A percentile compares a stretch with the other conserved stretches of the same genome.
These are phyloP conservation scores for Eucalyptus paniculata DNA, from an alignment of 345 rosid species.

Conservation along the genomic window DNA sequence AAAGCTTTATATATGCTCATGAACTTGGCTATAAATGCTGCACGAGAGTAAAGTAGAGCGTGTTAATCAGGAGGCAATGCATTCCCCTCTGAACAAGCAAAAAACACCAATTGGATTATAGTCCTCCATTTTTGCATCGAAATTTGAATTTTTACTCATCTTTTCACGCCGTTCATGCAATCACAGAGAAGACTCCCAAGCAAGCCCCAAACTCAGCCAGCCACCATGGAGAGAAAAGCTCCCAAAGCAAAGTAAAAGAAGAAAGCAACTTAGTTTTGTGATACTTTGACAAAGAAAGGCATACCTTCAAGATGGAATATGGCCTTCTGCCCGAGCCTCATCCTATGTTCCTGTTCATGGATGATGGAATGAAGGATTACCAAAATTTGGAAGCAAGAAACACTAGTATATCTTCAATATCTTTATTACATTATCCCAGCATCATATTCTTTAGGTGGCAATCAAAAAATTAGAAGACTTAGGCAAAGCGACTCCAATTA, in stretches of 20 bases:
- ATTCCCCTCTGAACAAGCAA: neutral
- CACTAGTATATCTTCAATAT: neutral
- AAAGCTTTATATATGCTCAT: slow-evolving; percentile 89
- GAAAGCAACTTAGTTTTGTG: neutral
- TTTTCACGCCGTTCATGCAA: neutral
- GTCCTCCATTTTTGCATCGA: neutral
- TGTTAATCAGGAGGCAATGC: neutral
- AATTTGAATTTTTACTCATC: neutral
- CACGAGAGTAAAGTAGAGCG: neutral
- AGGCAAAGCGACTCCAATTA: neutral
- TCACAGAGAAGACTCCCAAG: neutral
- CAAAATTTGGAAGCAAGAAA: neutral
- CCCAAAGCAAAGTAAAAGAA: neutral
- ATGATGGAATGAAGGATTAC: neutral
- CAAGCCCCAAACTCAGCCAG: neutral
- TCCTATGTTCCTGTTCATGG: slow-evolving; percentile 66
- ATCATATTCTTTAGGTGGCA: neutral
- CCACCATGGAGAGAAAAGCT: neutral
- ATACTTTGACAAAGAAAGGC: neutral
- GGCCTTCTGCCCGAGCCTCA: slow-evolving; percentile 81
- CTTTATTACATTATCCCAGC: neutral
- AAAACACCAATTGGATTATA: neutral
- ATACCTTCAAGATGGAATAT: slow-evolving; percentile 96
- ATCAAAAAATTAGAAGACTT: neutral
- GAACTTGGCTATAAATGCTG: slow-evolving; percentile 94